These are phyloP conservation scores for Trapa incisa DNA, from an alignment of 345 rosid genomes.

Conservation along the genomic window DNA sequence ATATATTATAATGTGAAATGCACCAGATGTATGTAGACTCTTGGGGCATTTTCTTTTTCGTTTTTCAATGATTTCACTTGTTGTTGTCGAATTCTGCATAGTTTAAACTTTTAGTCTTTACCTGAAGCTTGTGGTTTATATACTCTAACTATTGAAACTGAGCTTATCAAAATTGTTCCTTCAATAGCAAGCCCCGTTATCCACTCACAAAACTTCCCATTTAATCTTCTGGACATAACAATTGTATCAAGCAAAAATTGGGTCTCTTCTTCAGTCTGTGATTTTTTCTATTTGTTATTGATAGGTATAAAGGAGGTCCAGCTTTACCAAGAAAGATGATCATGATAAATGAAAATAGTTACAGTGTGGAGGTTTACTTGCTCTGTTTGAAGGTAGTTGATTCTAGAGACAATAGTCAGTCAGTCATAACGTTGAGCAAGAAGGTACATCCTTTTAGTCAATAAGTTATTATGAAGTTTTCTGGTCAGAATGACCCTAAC, in stretches of 20 bases:
- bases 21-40: too few relatives aligned
- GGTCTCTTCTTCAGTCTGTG: not conserved
- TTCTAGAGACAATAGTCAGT: slow-evolving; percentile 42
- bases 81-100: too few relatives aligned
- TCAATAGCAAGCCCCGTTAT: not conserved
- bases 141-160: too few relatives aligned
- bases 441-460: slow-evolving; percentile 32
- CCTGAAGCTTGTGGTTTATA: too few relatives aligned
- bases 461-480: too few relatives aligned
- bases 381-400: slow-evolving; percentile 60
- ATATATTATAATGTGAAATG: not conserved
- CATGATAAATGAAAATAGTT: slow-evolving; percentile 25
- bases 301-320: slow-evolving; percentile 88
- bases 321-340: slow-evolving; percentile 75
- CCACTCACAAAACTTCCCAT: not conserved
- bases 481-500: not conserved
- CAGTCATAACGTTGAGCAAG: slow-evolving; percentile 49
- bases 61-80: too few relatives aligned
- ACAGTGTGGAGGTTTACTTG: slow-evolving; percentile 69
- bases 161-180: too few relatives aligned
- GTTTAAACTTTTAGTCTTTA: too few relatives aligned
- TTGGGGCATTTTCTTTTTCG: too few relatives aligned
- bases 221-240: not conserved
- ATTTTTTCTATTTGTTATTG: slow-evolving; percentile 3
- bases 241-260: not conserved